Conservation (phyloP, 2,329 filamentous ascomycete genomes). For the Ophiobolus disseminans region DNA sequence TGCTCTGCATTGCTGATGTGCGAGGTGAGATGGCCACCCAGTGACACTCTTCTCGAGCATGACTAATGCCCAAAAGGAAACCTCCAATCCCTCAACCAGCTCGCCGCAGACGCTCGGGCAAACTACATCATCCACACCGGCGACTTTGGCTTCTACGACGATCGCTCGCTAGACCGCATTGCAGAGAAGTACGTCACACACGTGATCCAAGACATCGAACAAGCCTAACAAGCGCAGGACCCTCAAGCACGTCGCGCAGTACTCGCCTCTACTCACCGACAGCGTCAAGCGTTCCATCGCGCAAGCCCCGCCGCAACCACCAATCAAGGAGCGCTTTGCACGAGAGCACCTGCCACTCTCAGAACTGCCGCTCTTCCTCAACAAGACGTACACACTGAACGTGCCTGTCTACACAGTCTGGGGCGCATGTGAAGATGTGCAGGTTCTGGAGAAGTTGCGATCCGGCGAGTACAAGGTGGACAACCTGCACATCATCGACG, state of each 20-base stretch:
- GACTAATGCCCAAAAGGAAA: conserved; percentile 74
- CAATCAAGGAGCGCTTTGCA: conserved; percentile 83
- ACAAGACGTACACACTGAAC: conserved; percentile 87
- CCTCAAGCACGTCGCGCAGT: conserved; percentile 97
- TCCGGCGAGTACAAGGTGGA: conserved; percentile 97
- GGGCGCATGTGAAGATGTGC: conserved; percentile 98
- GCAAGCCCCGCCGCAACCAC: conserved; percentile 68
- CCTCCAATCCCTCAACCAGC: conserved; percentile 91
- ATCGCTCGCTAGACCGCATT: conserved; percentile 93
- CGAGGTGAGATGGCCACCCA: conserved; percentile 49
- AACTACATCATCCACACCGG: conserved; percentile 99
- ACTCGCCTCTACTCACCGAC: conserved; percentile 91
- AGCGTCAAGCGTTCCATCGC: conserved; percentile 71
- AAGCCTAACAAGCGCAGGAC: conserved; percentile 67
- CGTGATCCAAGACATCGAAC: conserved; percentile 5
- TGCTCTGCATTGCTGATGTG: conserved; percentile 61
- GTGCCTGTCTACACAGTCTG: conserved; percentile 98
- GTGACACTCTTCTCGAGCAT: background rate
- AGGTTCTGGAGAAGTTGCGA: conserved; percentile 95
- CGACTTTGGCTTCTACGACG: conserved; percentile 99
- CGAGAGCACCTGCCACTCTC: conserved; percentile 87
- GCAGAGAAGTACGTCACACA: conserved; percentile 82
- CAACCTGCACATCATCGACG: conserved; percentile 98
- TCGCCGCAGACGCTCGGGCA: conserved; percentile 91
- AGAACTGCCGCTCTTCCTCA: conserved; percentile 87